Base-by-base conservation (phyloP, 148 eudicot genomes). In the Rhododendron vialii region DNA sequence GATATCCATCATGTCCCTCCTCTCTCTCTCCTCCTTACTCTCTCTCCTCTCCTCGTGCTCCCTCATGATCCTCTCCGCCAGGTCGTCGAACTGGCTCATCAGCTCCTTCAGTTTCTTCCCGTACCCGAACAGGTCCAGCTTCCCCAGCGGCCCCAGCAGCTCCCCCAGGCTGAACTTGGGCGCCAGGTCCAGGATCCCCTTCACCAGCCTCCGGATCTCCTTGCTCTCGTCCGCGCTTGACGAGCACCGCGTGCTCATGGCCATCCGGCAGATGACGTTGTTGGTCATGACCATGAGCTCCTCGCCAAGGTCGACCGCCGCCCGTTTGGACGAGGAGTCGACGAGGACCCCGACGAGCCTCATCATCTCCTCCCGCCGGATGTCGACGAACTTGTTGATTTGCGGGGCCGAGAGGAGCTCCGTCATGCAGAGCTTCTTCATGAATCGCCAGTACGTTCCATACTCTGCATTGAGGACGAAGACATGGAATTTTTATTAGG, bases 1-100 rank as follows among this genome's bases (percentile, higher is more conserved):
- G 74, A 85, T 88, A 51, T 91, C 90, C 84, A 89, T 87, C 85
- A 89, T 55, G 87, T 91, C 90, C 78, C 35, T 35, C 43, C 78
- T 73, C 78, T 33, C 78, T 73, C 77, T 73, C 78, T 73, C 38
- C 78, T 14, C 78, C 1, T 65, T 61, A 61, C 69, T 73, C 43
- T 73, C 78, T 73, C 78, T 73, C 78, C 43, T 73, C 78, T 73
- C 38, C 78, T 30, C 43, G 13, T 73, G 78, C 43, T 30, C 86
- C 55, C 7, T n/a, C 61, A 91, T 80, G 59, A 91, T 87, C 76
- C 81, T 80, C 82, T 91, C 91, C 69, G 87, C 45, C 81, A 91
- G 47, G 17, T 22, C 84, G 73, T 91, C 88, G 50, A 81, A 89
- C 75, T 82, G 79, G 15, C 9, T 15, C 17, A 77, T 51, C 79